Base-by-base conservation (phyloP, 2,329 filamentous ascomycete genomes). In the Colletotrichum zoysiae region DNA sequence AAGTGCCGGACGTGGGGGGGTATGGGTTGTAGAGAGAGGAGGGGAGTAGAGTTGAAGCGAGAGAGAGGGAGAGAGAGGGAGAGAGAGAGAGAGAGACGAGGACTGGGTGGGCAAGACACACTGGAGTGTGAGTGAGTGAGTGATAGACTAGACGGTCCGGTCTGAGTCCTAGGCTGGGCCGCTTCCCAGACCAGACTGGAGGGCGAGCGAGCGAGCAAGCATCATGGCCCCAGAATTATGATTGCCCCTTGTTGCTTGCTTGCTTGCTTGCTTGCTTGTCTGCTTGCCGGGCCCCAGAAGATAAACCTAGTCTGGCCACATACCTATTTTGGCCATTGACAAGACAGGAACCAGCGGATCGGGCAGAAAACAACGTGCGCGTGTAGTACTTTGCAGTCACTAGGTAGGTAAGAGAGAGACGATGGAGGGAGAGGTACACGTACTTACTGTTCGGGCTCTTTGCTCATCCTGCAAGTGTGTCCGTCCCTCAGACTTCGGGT, bases 201-300 rank as follows among this genome's bases (percentile, higher is more conserved):
- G 50, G 40, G 35, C 53, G 40, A 38, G 51, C 33, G 53, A 57
- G 38, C 67, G 55, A 57, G 46, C 67, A 60, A 51, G 67, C 67
- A 70, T 70, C 65, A 56, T 23, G 62, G 62, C 8, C 56, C 67
- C 62, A 60, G 61, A 3, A 38, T 38, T 40, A 20, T 55, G 62
- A 60, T 55, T 56, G 55, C 62, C 62, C 55, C 57, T 67, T 64
- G 59, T 35, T 35, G 42, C 60, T 58, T 58, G 66, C 44, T 55
- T 51, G 59, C 46, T 40, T 40, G 38, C 50, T 58, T 40, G 55
- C 44, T 58, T 58, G 66, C 44, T 55, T 51, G 59, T 33, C 14
- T 40, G 38, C 50, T 57, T 53, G 60, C 48, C 60, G 23, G 51
- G 38, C 62, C 20, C 56, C 26, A 33, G 44, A 55, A 65, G 35